Evolutionary conservation across 495 filamentous ascomycete genomes (phyloP).

Genomic region (Penicillium psychrofluorescens): DNA sequence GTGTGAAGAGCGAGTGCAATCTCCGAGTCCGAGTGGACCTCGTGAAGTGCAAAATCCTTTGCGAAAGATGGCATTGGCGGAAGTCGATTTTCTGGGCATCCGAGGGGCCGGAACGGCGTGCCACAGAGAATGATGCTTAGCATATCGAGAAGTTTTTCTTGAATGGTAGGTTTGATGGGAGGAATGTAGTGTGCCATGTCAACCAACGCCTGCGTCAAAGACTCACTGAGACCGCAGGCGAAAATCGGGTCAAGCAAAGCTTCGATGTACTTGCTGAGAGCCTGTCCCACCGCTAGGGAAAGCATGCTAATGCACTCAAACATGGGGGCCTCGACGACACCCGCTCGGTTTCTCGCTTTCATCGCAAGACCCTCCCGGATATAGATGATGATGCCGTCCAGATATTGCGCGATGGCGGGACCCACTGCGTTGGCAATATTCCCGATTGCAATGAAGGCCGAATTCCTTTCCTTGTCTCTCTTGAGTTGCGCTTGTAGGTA

Average conservation of each 20-base stretch:
- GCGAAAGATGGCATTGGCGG: constrained; percentile 67
- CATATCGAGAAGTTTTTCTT: constrained; percentile 90
- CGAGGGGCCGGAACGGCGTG: constrained; percentile 82
- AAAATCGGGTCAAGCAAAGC: constrained; percentile 93
- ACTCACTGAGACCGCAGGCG: constrained; percentile 84
- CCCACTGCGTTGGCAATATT: constrained; percentile 94
- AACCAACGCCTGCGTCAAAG: constrained; percentile 87
- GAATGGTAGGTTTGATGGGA: constrained; percentile 83
- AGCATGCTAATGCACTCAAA: constrained; percentile 98
- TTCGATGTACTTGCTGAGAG: constrained; percentile 97
- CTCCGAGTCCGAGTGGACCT: constrained; percentile 68
- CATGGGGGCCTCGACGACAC: constrained; percentile 78
- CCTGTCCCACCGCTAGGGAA: constrained; percentile 88
- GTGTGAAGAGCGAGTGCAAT: constrained; percentile 89
- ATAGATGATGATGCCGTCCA: constrained; percentile 86
- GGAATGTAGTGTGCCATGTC: constrained; percentile 99
- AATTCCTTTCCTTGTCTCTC: constrained; percentile 84
- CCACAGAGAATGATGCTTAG: constrained; percentile 89
- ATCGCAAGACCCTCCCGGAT: constrained; percentile 83
- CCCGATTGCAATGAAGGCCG: constrained; percentile 90
- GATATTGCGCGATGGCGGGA: constrained; percentile 86
- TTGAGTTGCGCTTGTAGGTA: constrained; percentile 93
- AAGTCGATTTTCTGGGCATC: constrained; percentile 68
- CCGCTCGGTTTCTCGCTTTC: constrained; percentile 65
- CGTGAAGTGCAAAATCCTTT: constrained; percentile 71